phyloP scores from a whole-genome alignment of 2,329 filamentous ascomycete species.

The Neodidymelliopsis sp. region DNA sequence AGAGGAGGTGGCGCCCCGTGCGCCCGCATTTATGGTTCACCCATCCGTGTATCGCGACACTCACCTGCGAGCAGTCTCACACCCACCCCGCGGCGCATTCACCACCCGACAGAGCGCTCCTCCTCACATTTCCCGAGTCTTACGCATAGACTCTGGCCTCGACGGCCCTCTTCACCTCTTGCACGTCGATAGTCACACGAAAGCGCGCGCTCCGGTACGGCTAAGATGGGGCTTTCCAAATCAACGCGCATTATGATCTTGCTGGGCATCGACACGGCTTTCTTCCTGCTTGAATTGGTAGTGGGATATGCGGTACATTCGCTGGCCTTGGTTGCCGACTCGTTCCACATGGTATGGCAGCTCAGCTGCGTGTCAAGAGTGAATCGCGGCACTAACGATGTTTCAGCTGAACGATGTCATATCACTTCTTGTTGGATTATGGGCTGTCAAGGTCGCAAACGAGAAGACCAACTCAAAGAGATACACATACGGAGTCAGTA shows the following conservation, averaged over 20 bases:
- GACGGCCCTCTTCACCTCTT: neutral
- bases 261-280: slow-evolving; percentile 85
- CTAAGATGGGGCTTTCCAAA: slow-evolving; percentile 85
- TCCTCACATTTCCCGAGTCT: neutral
- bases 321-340: slow-evolving; percentile 91
- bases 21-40: slow-evolving; percentile 10
- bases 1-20: slow-evolving; percentile 13
- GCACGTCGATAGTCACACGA: slow-evolving; percentile 1
- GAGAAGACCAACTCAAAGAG: slow-evolving; percentile 81
- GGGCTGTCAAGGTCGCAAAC: slow-evolving; percentile 91
- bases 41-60: slow-evolving; percentile 9
- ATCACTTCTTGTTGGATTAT: slow-evolving; percentile 88
- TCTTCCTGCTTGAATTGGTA: slow-evolving; percentile 89
- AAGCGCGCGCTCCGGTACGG: slow-evolving; percentile 25
- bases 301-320: slow-evolving; percentile 86
- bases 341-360: slow-evolving; percentile 88
- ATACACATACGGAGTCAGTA: slow-evolving; percentile 89
- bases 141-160: slow-evolving; percentile 5
- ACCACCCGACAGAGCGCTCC: neutral
- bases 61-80: neutral
- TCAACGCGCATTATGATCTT: slow-evolving; percentile 90
- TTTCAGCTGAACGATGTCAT: slow-evolving; percentile 92
- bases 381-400: neutral
- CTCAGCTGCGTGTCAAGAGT: slow-evolving; percentile 21
- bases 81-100: slow-evolving; percentile 4